Percentiles rank a stretch among this genome's conserved stretches.
Evolutionary conservation across 176 grass and related monocot species (phyloP).

Genomic region (Aegilops sharonensis): DNA sequence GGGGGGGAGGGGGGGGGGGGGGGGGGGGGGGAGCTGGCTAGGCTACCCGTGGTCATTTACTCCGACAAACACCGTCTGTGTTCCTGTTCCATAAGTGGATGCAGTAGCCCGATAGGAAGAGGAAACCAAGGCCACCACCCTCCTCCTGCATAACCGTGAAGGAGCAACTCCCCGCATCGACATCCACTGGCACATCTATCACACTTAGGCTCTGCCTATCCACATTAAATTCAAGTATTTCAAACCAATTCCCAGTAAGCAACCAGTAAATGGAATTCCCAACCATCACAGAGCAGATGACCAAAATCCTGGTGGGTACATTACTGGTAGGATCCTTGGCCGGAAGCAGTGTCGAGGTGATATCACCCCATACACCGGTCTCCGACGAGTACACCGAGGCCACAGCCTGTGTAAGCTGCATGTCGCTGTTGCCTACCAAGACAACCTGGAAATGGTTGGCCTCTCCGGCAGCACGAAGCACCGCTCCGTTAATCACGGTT

Average conservation of each 20-base stretch:
- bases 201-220: neutral
- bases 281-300: neutral
- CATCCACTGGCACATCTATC: neutral
- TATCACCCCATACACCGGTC: neutral
- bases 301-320: neutral
- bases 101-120: neutral
- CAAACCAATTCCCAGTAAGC: neutral
- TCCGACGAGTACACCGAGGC: neutral
- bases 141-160: neutral
- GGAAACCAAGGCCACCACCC: slow-evolving; percentile 2
- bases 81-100: neutral
- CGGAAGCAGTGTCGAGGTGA: accelerated
- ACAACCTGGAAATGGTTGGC: neutral
- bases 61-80: no score
- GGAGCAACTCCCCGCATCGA: neutral
- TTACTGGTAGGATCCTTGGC: neutral
- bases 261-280: neutral
- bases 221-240: neutral
- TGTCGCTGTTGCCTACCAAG: neutral
- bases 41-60: no score
- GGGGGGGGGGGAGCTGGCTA: no score
- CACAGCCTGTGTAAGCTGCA: neutral
- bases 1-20: no score
- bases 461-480: neutral
- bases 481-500: neutral